phyloP scores from a whole-genome alignment of 176 grass and related monocot genomes.

The Cenchrus fungigraminus region DNA sequence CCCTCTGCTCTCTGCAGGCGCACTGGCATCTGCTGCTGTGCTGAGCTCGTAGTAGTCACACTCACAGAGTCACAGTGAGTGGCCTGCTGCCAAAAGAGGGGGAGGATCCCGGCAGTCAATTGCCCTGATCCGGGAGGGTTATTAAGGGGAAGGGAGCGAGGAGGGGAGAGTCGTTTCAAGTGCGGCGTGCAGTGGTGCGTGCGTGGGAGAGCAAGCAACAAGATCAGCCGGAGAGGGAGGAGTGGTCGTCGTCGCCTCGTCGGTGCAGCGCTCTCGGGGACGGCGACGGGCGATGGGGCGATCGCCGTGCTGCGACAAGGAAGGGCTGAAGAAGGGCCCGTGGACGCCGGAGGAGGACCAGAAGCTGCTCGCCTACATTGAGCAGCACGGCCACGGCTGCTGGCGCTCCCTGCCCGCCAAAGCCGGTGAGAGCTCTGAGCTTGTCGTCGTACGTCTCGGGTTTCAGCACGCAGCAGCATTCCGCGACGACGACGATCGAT shows the following conservation, averaged over 20 bases:
- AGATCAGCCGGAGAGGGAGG: not conserved
- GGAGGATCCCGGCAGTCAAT: conserved; percentile 54
- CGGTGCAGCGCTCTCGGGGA: not conserved
- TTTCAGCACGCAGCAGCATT: conserved; percentile 11
- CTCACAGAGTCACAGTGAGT: not conserved
- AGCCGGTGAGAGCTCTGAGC: conserved; percentile 33
- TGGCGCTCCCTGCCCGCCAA: conserved; percentile 67
- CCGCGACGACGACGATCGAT: not conserved
- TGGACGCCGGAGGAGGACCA: conserved; percentile 98
- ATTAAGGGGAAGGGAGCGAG: not conserved
- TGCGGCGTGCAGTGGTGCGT: not conserved
- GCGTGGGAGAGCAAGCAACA: not conserved
- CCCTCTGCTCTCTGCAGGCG: conserved; percentile 33
- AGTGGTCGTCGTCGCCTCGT: not conserved
- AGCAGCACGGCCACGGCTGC: conserved; percentile 83
- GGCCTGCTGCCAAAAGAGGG: conserved; percentile 16
- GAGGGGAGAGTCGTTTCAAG: not conserved
- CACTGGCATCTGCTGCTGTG: conserved; percentile 1
- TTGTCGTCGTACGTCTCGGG: not conserved
- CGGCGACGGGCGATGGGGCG: conserved; percentile 59
- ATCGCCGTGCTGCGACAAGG: conserved; percentile 95
- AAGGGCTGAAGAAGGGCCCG: conserved; percentile 89
- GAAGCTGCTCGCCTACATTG: conserved; percentile 95
- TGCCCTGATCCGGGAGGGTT: conserved; percentile 24
- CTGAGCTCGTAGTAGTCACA: conserved; percentile 9